Base-by-base conservation (phyloP, 129 eudicot genomes). In the Arctium minus region DNA sequence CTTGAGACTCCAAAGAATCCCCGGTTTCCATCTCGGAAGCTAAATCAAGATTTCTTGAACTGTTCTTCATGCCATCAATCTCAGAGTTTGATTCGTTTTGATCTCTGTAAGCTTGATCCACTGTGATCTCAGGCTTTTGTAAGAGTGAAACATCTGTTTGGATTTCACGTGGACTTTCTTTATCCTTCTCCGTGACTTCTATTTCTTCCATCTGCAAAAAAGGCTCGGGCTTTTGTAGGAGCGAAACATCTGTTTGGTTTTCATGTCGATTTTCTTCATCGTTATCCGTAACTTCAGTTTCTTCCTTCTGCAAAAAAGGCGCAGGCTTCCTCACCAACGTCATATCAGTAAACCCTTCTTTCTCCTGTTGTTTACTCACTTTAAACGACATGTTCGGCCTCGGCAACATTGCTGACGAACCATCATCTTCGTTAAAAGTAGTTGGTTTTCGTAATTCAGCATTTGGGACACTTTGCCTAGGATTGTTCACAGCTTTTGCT, bases 391-490 rank as follows among this genome's bases (percentile, higher is more conserved):
- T 85, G 73, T 90, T 87, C 53, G 94, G 92, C 78, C 86, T 85
- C 72, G 87, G 89, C 18, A 80, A 88, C 72, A 87, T 85, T 37
- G 86, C 82, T 12, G 82, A 50, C 6, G 56, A 88, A 80, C 65
- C 90, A 88, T 87, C 91, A 56, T 89, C 90, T 13, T 84, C 92
- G 56, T 70, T 27, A 79, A 80, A 85, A 29, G 76, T 82, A 71
- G 91, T 82, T 5, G 99, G 99, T 82, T 93, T 96, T 17, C 97
- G 88, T 88, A 96, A 81, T 80, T 87, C 89, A 38, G 92, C 92
- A 85, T 87, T 78, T 72, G 98, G 97, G 40, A 86, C 87, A 65
- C 82, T 86, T 74, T 86, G 76, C 71, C 17, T 85, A 36, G 76
- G 75, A 75, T 64, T 64, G 48, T 79, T 71, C 82, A 75, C 70